Evolutionary conservation across 2,329 filamentous ascomycete genomes (phyloP).

Genomic region (Calonectria leucothoes): DNA sequence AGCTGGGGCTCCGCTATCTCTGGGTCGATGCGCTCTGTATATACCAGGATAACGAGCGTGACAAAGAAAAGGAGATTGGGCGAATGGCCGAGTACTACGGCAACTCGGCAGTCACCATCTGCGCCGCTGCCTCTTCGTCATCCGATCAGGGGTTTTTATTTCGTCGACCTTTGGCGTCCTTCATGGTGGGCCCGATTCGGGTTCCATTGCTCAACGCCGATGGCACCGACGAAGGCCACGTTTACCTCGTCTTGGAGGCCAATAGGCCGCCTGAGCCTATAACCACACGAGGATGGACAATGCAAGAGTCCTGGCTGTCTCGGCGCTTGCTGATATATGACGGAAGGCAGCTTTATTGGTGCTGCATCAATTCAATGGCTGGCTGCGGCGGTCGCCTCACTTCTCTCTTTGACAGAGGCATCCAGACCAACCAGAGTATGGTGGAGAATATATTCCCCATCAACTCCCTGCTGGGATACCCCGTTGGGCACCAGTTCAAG

Average conservation of each 20-base stretch:
- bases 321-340: conserved; percentile 16
- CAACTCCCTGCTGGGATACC: not conserved
- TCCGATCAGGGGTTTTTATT: not conserved
- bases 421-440: not conserved
- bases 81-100: conserved; percentile 27
- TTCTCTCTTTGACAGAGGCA: not conserved
- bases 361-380: not conserved
- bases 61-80: conserved; percentile 23
- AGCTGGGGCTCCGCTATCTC: conserved; percentile 21
- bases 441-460: conserved; percentile 7
- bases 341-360: conserved; percentile 5
- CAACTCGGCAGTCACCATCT: conserved; percentile 2
- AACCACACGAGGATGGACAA: conserved; percentile 13
- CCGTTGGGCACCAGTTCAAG: not conserved
- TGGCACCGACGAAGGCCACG: not conserved
- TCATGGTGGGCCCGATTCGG: not conserved
- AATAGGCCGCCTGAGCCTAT: not conserved
- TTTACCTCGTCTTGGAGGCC: not conserved
- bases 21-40: conserved; percentile 37
- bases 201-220: not conserved
- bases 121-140: not conserved
- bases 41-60: conserved; percentile 21
- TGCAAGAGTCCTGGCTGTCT: conserved; percentile 24
- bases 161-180: not conserved
- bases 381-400: not conserved